Percentiles rank a stretch among this genome's conserved stretches.
These are phyloP conservation scores for Nothomitra cinnamomea DNA, from an alignment of 2,329 filamentous ascomycete species.

Conservation along the genomic window DNA sequence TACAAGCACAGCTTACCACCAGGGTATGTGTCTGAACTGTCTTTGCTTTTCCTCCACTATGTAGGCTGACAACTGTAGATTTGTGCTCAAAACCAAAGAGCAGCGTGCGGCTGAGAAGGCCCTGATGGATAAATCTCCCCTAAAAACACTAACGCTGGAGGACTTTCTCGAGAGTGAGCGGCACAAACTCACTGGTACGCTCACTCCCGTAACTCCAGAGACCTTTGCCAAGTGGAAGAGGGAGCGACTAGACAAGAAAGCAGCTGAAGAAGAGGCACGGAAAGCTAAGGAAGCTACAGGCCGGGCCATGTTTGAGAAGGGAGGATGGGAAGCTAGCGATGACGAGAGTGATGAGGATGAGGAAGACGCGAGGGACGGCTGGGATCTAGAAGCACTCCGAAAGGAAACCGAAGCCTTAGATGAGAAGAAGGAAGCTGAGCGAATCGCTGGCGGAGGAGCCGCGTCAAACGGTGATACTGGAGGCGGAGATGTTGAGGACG, in stretches of 20 bases:
- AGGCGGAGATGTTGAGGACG: not conserved
- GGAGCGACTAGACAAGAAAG: constrained; percentile 86
- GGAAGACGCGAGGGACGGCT: constrained; percentile 32
- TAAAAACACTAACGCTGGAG: constrained; percentile 87
- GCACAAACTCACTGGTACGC: constrained; percentile 78
- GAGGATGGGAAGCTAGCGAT: constrained; percentile 62
- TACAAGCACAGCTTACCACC: constrained; percentile 91
- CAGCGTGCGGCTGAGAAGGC: constrained; percentile 92
- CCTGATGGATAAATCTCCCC: constrained; percentile 82
- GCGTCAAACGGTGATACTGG: not conserved
- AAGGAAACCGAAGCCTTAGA: constrained; percentile 67
- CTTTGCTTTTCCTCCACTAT: not conserved
- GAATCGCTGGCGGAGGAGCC: constrained; percentile 3
- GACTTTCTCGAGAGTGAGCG: constrained; percentile 94
- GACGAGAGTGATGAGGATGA: constrained; percentile 45
- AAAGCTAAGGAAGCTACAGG: constrained; percentile 92
- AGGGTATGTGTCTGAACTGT: constrained; percentile 47
- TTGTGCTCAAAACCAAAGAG: constrained; percentile 94
- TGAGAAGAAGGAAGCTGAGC: constrained; percentile 61
- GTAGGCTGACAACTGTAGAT: constrained; percentile 36
- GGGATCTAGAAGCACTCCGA: constrained; percentile 70
- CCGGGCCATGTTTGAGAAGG: constrained; percentile 87
- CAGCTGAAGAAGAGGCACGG: constrained; percentile 76
- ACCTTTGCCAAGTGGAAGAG: constrained; percentile 95
- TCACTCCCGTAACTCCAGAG: constrained; percentile 89